These are phyloP conservation scores for Cordyceps javanica DNA, from an alignment of 2,329 filamentous ascomycete genomes.

Conservation along the genomic window DNA sequence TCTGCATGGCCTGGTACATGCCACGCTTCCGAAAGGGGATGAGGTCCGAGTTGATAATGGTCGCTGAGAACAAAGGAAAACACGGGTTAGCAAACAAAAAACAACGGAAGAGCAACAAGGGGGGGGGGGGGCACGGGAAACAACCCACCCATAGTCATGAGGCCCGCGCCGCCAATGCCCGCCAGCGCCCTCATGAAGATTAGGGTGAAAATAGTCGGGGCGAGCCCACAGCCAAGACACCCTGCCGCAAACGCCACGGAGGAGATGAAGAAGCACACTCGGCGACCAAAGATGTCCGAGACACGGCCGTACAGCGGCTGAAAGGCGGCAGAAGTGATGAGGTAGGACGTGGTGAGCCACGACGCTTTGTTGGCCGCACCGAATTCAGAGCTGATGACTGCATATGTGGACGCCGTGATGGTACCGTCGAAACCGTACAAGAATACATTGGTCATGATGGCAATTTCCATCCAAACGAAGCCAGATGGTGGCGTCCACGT, in stretches of 20 bases:
- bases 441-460: conserved; percentile 60
- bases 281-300: conserved; percentile 63
- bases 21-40: conserved; percentile 50
- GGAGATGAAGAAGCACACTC: conserved; percentile 57
- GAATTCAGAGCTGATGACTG: conserved; percentile 70
- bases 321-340: conserved; percentile 65
- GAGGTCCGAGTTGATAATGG: conserved; percentile 56
- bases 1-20: conserved; percentile 57
- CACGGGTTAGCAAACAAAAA: neutral
- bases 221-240: conserved; percentile 59
- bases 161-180: conserved; percentile 63
- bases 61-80: conserved; percentile 15
- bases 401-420: conserved; percentile 67
- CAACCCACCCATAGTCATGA: conserved; percentile 60
- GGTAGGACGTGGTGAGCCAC: conserved; percentile 68
- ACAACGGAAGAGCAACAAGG: neutral
- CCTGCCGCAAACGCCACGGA: conserved; percentile 56
- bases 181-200: conserved; percentile 60
- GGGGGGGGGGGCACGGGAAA: neutral
- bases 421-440: conserved; percentile 65
- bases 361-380: conserved; percentile 65
- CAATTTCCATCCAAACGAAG: conserved; percentile 54
- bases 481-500: conserved; percentile 43
- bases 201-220: conserved; percentile 50
- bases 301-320: conserved; percentile 66